Conservation (phyloP, 2,329 filamentous ascomycete genomes). For the Fusarium tjaetaba region DNA sequence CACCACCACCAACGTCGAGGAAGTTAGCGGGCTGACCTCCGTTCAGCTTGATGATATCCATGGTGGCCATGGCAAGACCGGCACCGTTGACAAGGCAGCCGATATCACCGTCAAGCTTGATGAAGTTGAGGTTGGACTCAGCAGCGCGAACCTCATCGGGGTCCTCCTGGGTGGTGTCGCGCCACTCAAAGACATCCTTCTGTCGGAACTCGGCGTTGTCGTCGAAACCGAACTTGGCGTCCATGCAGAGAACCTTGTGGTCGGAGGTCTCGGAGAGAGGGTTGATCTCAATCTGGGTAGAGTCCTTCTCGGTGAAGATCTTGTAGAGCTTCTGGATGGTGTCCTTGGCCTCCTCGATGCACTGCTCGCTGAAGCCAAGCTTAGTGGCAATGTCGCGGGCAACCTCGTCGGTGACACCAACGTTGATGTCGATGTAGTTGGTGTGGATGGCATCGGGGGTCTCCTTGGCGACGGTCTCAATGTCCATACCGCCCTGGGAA, state of each 20-base stretch:
- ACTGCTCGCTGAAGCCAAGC: constrained; percentile 97
- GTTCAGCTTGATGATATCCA: constrained; percentile 99
- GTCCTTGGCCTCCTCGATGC: constrained; percentile 92
- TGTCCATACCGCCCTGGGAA: constrained; percentile 99
- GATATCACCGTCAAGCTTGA: constrained; percentile 99
- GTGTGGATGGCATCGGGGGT: constrained; percentile 95
- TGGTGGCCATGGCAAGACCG: constrained; percentile 99
- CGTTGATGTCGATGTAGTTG: constrained; percentile 92
- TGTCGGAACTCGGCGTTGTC: constrained; percentile 99
- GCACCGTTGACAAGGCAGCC: constrained; percentile 99
- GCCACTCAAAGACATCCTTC: constrained; percentile 93
- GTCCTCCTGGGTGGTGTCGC: constrained; percentile 95
- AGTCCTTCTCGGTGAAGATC: constrained; percentile 98
- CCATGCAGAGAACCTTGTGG: constrained; percentile 98
- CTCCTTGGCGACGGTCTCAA: constrained; percentile 98
- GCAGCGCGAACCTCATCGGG: constrained; percentile 97
- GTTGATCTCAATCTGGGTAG: constrained; percentile 99
- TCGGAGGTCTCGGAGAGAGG: constrained; percentile 97
- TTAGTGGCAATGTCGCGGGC: constrained; percentile 88
- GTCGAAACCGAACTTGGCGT: constrained; percentile 98
- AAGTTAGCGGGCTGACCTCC: constrained; percentile 97
- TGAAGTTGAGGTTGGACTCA: constrained; percentile 96
- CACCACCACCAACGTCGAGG: constrained; percentile 97
- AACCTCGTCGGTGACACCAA: constrained; percentile 94
- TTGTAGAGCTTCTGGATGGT: constrained; percentile 99